A percentile compares a stretch with the other conserved stretches of the same genome.
These are phyloP conservation scores for Ophiostoma himal-ulmi DNA, from an alignment of 2,329 filamentous ascomycete species.

Conservation along the genomic window DNA sequence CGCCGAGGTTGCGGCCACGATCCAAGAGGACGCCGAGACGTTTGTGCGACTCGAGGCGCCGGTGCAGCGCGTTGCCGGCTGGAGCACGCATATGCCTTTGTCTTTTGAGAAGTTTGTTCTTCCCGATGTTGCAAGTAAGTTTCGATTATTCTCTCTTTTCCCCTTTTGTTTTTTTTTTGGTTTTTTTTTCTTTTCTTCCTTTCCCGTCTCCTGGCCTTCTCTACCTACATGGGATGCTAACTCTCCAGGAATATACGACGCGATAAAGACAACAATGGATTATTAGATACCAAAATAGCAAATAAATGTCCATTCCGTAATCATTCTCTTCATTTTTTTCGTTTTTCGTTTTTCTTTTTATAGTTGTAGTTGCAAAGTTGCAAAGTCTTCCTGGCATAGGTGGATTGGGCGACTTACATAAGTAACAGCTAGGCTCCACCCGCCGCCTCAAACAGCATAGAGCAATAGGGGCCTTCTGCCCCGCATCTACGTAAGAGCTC, in stretches of 20 bases:
- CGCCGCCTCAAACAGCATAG: neutral
- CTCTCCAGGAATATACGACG: conserved; percentile 60
- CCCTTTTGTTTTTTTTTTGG: neutral
- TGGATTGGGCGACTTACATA: neutral
- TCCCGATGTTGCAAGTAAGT: conserved; percentile 82
- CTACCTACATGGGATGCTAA: neutral
- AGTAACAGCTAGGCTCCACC: conserved; percentile 11
- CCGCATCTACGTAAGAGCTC: conserved; percentile 9
- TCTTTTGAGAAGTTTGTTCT: conserved; percentile 75
- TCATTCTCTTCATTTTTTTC: neutral
- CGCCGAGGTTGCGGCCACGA: conserved; percentile 79
- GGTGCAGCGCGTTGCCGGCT: conserved; percentile 78
- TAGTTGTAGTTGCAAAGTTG: neutral
- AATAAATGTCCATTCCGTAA: neutral
- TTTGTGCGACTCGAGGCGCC: conserved; percentile 82
- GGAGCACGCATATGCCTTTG: conserved; percentile 77
- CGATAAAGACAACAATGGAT: conserved; percentile 56
- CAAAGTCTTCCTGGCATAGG: too few relatives aligned
- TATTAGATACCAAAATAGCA: conserved; percentile 42
- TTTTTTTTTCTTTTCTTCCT: too few relatives aligned
- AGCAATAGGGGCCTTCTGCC: conserved; percentile 13
- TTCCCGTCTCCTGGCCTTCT: neutral
- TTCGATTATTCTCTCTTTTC: neutral
- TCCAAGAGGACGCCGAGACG: conserved; percentile 70
- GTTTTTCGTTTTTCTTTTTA: neutral